Conservation (phyloP, 106 monocot genomes). For the Acanthochlamys bracteata region DNA sequence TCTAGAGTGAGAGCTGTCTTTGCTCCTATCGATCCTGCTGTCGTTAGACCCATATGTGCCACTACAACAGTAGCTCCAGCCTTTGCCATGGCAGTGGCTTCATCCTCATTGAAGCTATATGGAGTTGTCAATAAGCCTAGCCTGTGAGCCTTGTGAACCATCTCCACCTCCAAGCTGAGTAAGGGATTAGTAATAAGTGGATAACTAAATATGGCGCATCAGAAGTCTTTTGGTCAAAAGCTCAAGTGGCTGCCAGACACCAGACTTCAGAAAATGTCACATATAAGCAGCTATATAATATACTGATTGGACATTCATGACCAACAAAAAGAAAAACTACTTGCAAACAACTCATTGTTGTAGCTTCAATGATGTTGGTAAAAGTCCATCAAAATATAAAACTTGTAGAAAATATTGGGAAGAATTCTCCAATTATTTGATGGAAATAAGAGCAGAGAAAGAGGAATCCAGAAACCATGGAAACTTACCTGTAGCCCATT, state of each 20-base stretch:
- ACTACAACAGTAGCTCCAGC: constrained; percentile 87
- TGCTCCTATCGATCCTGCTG: constrained; percentile 85
- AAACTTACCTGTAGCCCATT: constrained; percentile 81
- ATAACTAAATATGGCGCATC: too few species aligned
- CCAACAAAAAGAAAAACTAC: too few species aligned
- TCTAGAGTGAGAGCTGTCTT: constrained; percentile 66
- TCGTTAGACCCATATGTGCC: constrained; percentile 93
- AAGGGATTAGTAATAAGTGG: neutral
- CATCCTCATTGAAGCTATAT: constrained; percentile 74
- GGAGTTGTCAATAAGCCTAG: constrained; percentile 88
- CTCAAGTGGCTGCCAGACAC: too few species aligned
- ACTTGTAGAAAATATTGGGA: too few species aligned
- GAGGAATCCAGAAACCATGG: constrained; percentile 1
- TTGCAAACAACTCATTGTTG: too few species aligned
- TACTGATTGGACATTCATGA: too few species aligned
- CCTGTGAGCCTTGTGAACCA: constrained; percentile 79
- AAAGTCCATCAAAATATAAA: too few species aligned
- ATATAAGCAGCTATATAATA: too few species aligned
- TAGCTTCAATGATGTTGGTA: too few species aligned
- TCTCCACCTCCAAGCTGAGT: constrained; percentile 88
- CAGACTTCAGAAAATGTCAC: too few species aligned
- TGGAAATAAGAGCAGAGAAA: neutral
- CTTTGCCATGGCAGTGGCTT: constrained; percentile 71
- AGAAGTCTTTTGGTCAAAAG: too few species aligned
- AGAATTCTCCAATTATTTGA: too few species aligned